Conservation (phyloP, 192 early-diverging fungal species). For the Coemansia sp. region DNA sequence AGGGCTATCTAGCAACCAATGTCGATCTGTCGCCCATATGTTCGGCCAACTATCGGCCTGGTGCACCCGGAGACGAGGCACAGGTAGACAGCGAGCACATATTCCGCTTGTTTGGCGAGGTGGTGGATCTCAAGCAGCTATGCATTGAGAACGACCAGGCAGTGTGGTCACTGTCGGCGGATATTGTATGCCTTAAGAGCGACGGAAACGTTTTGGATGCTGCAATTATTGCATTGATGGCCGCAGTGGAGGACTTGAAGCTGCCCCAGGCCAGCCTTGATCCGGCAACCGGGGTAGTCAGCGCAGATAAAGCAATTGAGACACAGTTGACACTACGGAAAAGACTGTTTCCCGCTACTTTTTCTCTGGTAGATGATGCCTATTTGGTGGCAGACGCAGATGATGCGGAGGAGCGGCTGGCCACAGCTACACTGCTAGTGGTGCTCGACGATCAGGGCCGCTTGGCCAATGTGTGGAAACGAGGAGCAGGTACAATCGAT, state of each 20-base stretch:
- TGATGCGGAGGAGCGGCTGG: conserved; percentile 48
- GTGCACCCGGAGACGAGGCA: conserved; percentile 79
- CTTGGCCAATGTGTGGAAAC: conserved; percentile 53
- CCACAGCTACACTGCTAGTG: conserved; percentile 27
- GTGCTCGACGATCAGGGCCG: conserved; percentile 22
- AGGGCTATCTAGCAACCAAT: conserved; percentile 91
- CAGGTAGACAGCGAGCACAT: conserved; percentile 81
- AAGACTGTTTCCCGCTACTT: conserved; percentile 40
- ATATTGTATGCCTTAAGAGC: conserved; percentile 87
- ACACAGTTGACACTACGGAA: conserved; percentile 11
- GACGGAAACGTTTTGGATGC: conserved; percentile 92
- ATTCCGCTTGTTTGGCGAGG: conserved; percentile 59
- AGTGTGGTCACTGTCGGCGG: conserved; percentile 84
- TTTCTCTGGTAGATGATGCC: conserved; percentile 38
- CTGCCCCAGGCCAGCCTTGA: conserved; percentile 68
- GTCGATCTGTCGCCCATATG: conserved; percentile 90
- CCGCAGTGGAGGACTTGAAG: conserved; percentile 74
- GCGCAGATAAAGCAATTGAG: conserved; percentile 40
- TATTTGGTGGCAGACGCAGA: conserved; percentile 51
- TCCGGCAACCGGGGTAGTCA: conserved; percentile 65
- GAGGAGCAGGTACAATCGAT: conserved; percentile 27
- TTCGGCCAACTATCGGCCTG: conserved; percentile 78
- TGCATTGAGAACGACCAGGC: conserved; percentile 80
- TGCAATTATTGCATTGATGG: conserved; percentile 70
- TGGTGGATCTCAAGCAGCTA: conserved; percentile 51